Evolutionary conservation across 768 basidiomycete genomes (phyloP).

Genomic region (Auriscalpium orientale): DNA sequence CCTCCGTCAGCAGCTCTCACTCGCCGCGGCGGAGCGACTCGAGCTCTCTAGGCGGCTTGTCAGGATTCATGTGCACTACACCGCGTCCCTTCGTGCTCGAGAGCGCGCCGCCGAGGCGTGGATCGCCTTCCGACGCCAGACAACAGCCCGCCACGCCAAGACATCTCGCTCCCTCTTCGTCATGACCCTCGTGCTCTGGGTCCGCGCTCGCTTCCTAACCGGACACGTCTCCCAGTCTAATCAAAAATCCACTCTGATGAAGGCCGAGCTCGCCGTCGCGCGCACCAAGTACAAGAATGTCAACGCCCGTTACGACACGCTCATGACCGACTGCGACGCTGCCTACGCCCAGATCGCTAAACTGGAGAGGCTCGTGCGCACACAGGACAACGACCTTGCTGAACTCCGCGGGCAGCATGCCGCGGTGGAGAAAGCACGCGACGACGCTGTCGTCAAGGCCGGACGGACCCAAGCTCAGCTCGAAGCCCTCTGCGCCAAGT

Average conservation of each 20-base stretch:
- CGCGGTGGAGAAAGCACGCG: background rate
- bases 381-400: background rate
- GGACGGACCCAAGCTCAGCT: background rate
- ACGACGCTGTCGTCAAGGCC: background rate
- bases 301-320: background rate
- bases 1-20: background rate
- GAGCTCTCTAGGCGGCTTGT: background rate
- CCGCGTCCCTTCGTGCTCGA: background rate
- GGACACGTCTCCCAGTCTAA: background rate
- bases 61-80: background rate
- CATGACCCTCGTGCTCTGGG: background rate
- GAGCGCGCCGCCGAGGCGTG: slow-evolving; percentile 1
- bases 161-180: background rate
- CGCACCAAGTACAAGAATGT: background rate
- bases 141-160: background rate
- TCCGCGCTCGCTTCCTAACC: background rate
- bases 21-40: background rate
- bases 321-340: background rate
- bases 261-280: background rate
- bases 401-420: background rate
- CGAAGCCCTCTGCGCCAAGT: background rate
- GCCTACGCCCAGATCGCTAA: background rate
- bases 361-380: background rate
- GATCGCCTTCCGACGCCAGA: background rate
- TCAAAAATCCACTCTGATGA: background rate